Base-by-base conservation (phyloP, 306 rosid genomes). In the Sesbania bispinosa region DNA sequence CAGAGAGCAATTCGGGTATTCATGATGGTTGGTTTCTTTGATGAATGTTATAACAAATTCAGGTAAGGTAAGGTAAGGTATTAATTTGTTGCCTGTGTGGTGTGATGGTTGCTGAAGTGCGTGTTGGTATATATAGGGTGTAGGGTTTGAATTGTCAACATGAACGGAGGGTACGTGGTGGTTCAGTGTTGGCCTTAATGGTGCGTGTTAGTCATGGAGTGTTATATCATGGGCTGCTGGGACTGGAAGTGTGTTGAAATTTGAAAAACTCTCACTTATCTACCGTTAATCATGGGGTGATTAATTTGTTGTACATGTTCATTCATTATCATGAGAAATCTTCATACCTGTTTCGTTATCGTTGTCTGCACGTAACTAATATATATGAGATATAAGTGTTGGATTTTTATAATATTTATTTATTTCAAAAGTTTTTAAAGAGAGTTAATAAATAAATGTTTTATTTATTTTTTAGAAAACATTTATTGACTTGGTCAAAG, bases 1-100 rank as follows among this genome's bases (percentile, higher is more conserved):
- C 73, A 30, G 35, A 79, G 23, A 10, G 57, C 66, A n/a, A 66
- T 19, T 58, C 10, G 80, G 36, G 76, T 10, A 50, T 69, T 59
- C 89, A 75, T 68, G 2, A 29, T 55, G 11, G 13, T 14, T 23
- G 53, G 4, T 38, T 20, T 38, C 15, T 67, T 27, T 57, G 10
- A 24, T 29, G 51, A 62, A 10, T 36, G 23, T 11, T 6, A 5
- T 41, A 41, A 23, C 5, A n/a, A n/a, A n/a, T n/a, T n/a, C n/a
- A n/a, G n/a, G n/a, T n/a, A n/a, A n/a, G n/a, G n/a, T n/a, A n/a
- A n/a, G n/a, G n/a, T 43, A 15, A 14, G n/a, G 41, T 30, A 6
- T 38, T 32, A n/a, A 42, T 4, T 42, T 64, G 33, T 51, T 74
- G 0, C 2, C 1, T 19, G 21, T 45, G 21, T 75, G 35, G 16